Evolutionary conservation across 805 yeast genomes (phyloP), one percentile per base, ranked within the genome.

Genomic region (Saccharomycopsis sp.): DNA sequence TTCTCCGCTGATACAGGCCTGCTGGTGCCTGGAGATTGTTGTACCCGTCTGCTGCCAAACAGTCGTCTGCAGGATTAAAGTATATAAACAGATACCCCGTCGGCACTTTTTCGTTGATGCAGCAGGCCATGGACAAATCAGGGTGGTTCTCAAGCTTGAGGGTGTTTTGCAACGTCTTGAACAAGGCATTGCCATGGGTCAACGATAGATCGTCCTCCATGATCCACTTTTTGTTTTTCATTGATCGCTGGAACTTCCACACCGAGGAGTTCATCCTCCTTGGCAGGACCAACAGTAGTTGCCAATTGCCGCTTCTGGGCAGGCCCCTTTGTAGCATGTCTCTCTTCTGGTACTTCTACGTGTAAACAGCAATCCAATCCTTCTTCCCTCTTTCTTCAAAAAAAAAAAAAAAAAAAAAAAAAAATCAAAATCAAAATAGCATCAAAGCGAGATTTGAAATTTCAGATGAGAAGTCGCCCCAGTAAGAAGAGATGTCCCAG

Each of bases 21-120:
- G 36, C 52, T 0, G 94, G 94, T 0, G 87, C 75, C 53, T 82
- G 92, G 50, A 80, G 74, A 34, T 77, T 67, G 49, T 82, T 94
- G 58, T 85, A 87, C 1, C 96, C 95, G 57, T 87, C 96, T 1
- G 50, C 36, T 2, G 80, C 77, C 15, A 85, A 54, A 2, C 59
- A 58, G 0, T 49, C 35, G 39, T 71, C 78, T 3, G 63, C 51
- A 18, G 85, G 87, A 51, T 80, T 81, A 57, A 76, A 76, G 54
- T 68, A 85, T 1, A 81, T 55, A 39, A 86, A 66, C 45, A 81
- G 86, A 46, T 73, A 77, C 1, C 89, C 92, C 13, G 50, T 51
- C 3, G 72, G 72, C 1, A 66, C 12, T 10, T 16, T 23, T 5
- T 43, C 34, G 21, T 23, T 17, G 41, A 13, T 30, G 19, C 4